These are phyloP conservation scores for Alternaria burnsii DNA, from an alignment of 2,329 filamentous ascomycete species.

Conservation along the genomic window DNA sequence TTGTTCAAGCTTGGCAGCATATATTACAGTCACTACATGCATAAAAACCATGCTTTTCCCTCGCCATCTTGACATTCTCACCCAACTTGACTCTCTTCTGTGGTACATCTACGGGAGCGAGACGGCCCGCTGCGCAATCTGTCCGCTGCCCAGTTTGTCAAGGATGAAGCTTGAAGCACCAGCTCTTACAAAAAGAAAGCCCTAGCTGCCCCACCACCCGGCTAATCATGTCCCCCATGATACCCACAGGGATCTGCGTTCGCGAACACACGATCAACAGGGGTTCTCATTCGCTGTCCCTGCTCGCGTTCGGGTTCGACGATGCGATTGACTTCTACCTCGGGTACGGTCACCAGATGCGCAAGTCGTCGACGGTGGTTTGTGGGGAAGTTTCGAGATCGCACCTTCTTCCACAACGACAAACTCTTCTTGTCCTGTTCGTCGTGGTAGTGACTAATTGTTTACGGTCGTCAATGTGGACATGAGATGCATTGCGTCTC, in stretches of 20 bases:
- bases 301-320: neutral
- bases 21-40: neutral
- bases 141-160: neutral
- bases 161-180: slow-evolving; percentile 20
- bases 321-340: neutral
- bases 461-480: neutral
- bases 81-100: neutral
- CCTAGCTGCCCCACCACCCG: slow-evolving; percentile 5
- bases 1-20: neutral
- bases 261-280: neutral
- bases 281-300: neutral
- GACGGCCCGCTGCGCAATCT: slow-evolving; percentile 18
- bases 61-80: neutral
- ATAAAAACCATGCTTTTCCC: neutral
- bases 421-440: neutral
- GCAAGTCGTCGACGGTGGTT: neutral
- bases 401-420: neutral
- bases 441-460: neutral
- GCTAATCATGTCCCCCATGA: neutral
- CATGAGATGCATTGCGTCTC: neutral
- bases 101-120: slow-evolving; percentile 11
- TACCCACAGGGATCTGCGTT: neutral
- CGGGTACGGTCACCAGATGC: neutral
- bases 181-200: neutral
- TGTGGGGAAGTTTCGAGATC: neutral